A percentile compares a stretch with the other conserved stretches of the same genome.
Conservation (phyloP, 2,329 filamentous ascomycete species). For the Gliomastix tumulicola region DNA sequence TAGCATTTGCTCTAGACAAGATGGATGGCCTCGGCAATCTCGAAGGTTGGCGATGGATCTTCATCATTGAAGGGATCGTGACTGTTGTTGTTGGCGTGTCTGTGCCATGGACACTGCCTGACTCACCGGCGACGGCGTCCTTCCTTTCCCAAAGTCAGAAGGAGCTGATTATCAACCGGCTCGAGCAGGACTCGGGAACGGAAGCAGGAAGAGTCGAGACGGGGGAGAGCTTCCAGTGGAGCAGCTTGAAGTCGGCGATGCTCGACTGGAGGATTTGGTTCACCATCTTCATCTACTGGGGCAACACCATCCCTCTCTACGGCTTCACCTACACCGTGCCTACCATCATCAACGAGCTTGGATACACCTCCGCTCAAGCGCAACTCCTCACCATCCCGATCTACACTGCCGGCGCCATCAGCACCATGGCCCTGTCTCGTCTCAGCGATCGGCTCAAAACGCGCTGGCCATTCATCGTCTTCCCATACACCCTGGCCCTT, state of each 20-base stretch:
- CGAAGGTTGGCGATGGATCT: slow-evolving; percentile 5
- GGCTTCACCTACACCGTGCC: slow-evolving; percentile 22
- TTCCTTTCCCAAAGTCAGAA: slow-evolving; percentile 1
- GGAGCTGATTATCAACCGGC: background rate
- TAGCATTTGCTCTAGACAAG: slow-evolving; percentile 4
- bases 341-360: slow-evolving; percentile 29
- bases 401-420: slow-evolving; percentile 1
- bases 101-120: slow-evolving; percentile 39
- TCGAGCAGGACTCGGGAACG: background rate
- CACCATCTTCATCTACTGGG: slow-evolving; percentile 27
- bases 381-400: slow-evolving; percentile 11
- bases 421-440: slow-evolving; percentile 4
- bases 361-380: slow-evolving; percentile 20
- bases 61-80: slow-evolving; percentile 2
- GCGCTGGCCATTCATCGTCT: slow-evolving; percentile 7
- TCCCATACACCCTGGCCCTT: slow-evolving; percentile 6
- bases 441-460: slow-evolving; percentile 4
- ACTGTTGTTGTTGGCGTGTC: slow-evolving; percentile 23
- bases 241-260: slow-evolving; percentile 13
- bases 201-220: background rate
- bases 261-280: slow-evolving; percentile 33
- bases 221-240: slow-evolving; percentile 3
- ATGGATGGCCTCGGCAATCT: slow-evolving; percentile 5
- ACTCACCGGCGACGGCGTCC: slow-evolving; percentile 6
- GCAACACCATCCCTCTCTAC: slow-evolving; percentile 15